Evolutionary conservation across 441 rosid species (phyloP).

Genomic region (Macaranga tanarius): DNA sequence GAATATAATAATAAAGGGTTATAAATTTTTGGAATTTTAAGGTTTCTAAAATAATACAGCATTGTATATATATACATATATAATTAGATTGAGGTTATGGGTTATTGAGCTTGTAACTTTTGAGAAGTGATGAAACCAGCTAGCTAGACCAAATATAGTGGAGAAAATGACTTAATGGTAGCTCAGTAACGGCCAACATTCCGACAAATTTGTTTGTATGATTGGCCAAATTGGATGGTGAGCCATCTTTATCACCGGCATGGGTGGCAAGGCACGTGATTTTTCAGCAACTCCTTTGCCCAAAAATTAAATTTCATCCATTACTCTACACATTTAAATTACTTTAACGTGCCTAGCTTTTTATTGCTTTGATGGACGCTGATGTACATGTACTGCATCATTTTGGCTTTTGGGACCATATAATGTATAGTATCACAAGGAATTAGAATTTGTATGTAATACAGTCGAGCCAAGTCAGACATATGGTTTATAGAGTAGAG

Average conservation of each 20-base stretch:
- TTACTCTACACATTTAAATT: neutral
- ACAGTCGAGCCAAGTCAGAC: too few species aligned
- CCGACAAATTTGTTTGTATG: constrained; percentile 37
- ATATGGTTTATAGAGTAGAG: too few species aligned
- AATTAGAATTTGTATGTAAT: too few species aligned
- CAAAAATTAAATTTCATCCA: neutral
- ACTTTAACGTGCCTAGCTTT: neutral
- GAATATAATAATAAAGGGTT: too few species aligned
- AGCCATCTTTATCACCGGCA: constrained; percentile 51
- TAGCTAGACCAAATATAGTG: constrained; percentile 23
- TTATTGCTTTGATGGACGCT: neutral
- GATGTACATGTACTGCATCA: neutral
- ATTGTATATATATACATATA: too few species aligned
- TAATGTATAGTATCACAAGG: too few species aligned
- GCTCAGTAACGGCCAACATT: constrained; percentile 27
- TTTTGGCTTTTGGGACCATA: too few species aligned
- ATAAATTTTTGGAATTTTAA: too few species aligned
- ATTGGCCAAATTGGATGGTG: constrained; percentile 42
- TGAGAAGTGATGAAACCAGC: constrained; percentile 10
- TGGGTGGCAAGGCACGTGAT: constrained; percentile 40
- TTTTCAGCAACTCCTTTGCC: constrained; percentile 9
- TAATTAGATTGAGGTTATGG: too few species aligned
- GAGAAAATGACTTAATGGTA: constrained; percentile 6
- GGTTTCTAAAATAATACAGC: too few species aligned
- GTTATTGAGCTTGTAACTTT: constrained; percentile 2